Base-by-base conservation (phyloP, 768 basidiomycete species). In the Leccinum sublutescens region DNA sequence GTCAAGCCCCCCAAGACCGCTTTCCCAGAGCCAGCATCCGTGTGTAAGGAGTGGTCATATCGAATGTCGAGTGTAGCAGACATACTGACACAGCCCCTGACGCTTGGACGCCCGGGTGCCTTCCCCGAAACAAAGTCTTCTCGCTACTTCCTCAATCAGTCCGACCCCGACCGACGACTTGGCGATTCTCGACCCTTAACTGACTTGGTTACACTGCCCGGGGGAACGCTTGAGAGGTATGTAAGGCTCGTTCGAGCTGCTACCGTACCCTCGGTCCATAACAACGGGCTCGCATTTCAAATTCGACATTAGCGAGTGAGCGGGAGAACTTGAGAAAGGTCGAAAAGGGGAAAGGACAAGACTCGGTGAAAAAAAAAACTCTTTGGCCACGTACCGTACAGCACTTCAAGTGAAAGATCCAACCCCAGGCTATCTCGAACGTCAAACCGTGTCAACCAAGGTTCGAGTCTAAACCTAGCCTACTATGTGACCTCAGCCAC, bases 61-160 rank as follows among this genome's bases (percentile, higher is more conserved):
- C 15, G 12, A 34, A 10, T 1, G 15, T 36, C 36, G 36, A 36
- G 6, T 52, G 40, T 5, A 43, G 40, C 36, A 45, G 14, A 43
- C 33, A 52, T 53, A 38, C 45, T 27, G 50, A 68, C 60, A 65
- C 66, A 61, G 63, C 59, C 61, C 52, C 50, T 48, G 33, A 57
- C 43, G 55, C 54, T 53, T 59, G 61, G 52, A 25, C 48, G 48
- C 23, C 23, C 58, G 59, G 60, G 58, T 58, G 59, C 56, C 52
- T 62, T 61, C 38, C 52, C 51, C 56, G 54, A 45, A 19, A 60
- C 60, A 67, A 71, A 55, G 57, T 51, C 43, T 66, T 58, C 62
- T 47, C 55, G 50, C 38, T 29, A 34, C 55, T 57, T 57, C 59
- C 56, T 61, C 60, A 63, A 70, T 71, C 69, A 68, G 56, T 45